These are phyloP conservation scores for Tuber microsphaerosporum DNA, from an alignment of 495 filamentous ascomycete species.

Conservation along the genomic window DNA sequence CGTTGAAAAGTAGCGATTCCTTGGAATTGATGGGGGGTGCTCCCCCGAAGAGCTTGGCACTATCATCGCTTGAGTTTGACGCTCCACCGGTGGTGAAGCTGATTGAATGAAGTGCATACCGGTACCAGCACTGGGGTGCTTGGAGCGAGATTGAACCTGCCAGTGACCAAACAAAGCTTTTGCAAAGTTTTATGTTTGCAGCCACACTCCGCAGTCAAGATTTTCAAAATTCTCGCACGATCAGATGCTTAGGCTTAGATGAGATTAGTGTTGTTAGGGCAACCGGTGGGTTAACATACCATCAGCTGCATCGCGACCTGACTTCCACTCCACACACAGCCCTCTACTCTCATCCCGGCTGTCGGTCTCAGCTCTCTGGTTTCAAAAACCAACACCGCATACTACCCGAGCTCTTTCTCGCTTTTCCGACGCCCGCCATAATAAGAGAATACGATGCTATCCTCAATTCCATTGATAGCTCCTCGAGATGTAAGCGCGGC, in stretches of 20 bases:
- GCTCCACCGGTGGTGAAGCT: too few species aligned
- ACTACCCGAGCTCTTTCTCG: neutral
- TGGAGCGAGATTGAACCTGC: too few species aligned
- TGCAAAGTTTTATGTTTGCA: too few species aligned
- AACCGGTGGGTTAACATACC: neutral
- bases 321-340: neutral
- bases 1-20: neutral
- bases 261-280: neutral
- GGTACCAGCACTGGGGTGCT: too few species aligned
- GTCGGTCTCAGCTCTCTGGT: neutral
- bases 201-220: too few species aligned
- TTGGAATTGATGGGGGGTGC: too few species aligned
- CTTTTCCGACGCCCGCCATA: neutral
- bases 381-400: slow-evolving; percentile 2
- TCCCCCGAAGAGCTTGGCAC: too few species aligned
- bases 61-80: too few species aligned
- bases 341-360: neutral
- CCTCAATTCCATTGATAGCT: slow-evolving; percentile 63
- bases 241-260: neutral
- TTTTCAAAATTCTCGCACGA: too few species aligned
- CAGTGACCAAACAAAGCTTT: too few species aligned
- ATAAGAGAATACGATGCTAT: slow-evolving; percentile 49
- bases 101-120: too few species aligned
- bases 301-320: neutral
- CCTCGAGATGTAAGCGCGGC: slow-evolving; percentile 59